Evolutionary conservation across 306 rosid genomes (phyloP).

Genomic region (Medicago lupulina): DNA sequence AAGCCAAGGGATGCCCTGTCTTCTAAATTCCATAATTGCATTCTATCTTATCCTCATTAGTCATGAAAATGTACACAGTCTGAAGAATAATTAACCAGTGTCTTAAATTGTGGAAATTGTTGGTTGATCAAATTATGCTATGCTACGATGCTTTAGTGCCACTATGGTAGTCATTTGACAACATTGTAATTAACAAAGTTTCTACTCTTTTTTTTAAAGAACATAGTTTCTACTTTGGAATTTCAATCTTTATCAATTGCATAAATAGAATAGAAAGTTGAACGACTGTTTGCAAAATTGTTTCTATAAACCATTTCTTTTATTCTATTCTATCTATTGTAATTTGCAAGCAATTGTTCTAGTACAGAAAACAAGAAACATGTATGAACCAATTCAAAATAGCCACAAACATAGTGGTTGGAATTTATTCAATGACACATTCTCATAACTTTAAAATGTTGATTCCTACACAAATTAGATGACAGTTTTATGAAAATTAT

Average conservation of each 20-base stretch:
- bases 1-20: conserved; percentile 59
- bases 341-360: neutral
- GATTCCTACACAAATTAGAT: neutral
- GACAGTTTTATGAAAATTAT: neutral
- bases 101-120: neutral
- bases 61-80: too few species aligned
- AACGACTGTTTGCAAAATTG: neutral
- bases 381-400: neutral
- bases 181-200: neutral
- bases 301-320: too few species aligned
- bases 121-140: neutral
- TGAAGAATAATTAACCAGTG: neutral
- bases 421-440: neutral
- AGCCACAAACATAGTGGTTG: neutral
- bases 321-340: neutral
- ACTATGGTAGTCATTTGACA: too few species aligned
- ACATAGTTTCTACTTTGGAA: neutral
- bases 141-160: too few species aligned
- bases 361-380: neutral
- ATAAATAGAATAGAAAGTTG: neutral
- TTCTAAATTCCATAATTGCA: conserved; percentile 11
- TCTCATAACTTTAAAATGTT: neutral
- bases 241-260: too few species aligned
- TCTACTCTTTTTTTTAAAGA: too few species aligned
- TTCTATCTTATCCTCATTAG: neutral